Conservation (phyloP, 2,329 filamentous ascomycete genomes). For the Pseudogymnoascus sp. region DNA sequence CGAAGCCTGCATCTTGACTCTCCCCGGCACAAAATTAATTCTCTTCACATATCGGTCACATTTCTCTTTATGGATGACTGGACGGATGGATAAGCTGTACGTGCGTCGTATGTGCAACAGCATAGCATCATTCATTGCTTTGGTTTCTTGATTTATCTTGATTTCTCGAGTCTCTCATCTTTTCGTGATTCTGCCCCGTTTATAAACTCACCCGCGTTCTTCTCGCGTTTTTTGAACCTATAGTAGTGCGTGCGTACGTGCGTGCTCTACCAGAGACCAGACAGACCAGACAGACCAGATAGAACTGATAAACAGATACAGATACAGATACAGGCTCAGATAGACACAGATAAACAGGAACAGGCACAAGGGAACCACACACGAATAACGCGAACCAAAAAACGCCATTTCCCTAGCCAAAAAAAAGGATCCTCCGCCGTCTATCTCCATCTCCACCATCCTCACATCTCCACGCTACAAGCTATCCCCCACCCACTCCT, state of each 20-base stretch:
- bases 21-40: not conserved
- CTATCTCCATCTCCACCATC: not conserved
- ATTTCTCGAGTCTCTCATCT: not conserved
- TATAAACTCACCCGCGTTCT: not conserved
- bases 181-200: not conserved
- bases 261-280: no score
- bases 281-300: no score
- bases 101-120: not conserved
- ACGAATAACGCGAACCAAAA: not conserved
- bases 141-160: not conserved
- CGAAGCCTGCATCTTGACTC: not conserved
- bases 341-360: not conserved
- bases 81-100: not conserved
- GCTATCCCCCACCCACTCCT: not conserved
- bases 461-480: not conserved
- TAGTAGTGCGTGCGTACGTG: not conserved
- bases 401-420: not conserved
- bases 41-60: constrained; percentile 2
- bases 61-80: not conserved
- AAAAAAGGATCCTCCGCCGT: not conserved
- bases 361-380: not conserved
- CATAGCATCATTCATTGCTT: no score
- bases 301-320: not conserved
- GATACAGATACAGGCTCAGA: not conserved
- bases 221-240: not conserved